Evolutionary conservation across 2,329 filamentous ascomycete genomes (phyloP).

Genomic region (Mycocentrospora acerina): DNA sequence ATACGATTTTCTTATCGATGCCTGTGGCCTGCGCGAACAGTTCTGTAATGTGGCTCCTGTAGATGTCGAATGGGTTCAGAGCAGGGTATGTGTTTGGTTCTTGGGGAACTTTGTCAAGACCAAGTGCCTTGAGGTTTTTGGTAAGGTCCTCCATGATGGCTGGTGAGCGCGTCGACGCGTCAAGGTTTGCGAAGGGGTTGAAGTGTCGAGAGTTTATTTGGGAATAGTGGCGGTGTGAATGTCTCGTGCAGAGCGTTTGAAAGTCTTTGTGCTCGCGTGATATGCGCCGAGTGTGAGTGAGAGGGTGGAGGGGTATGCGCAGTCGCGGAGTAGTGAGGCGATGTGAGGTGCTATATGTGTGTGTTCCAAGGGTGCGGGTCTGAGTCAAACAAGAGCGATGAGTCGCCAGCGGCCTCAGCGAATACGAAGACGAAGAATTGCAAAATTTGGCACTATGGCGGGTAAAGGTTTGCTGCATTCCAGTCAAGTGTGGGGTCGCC

Average conservation of each 20-base stretch:
- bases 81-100: conserved; percentile 58
- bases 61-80: conserved; percentile 76
- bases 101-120: conserved; percentile 42
- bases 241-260: background rate
- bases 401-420: conserved; percentile 39
- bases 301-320: conserved; percentile 9
- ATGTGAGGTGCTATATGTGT: conserved; percentile 10
- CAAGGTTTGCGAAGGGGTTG: conserved; percentile 23
- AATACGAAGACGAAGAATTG: conserved; percentile 23
- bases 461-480: conserved; percentile 27
- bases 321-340: conserved; percentile 9
- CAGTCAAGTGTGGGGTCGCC: conserved; percentile 19
- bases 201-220: conserved; percentile 20
- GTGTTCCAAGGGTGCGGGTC: conserved; percentile 2
- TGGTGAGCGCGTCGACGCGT: conserved; percentile 23
- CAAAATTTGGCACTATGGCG: conserved; percentile 23
- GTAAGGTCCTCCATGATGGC: conserved; percentile 41
- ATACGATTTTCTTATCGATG: conserved; percentile 70
- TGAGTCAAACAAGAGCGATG: conserved; percentile 33
- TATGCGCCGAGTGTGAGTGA: conserved; percentile 6
- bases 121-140: conserved; percentile 38
- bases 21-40: conserved; percentile 69
- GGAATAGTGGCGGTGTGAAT: conserved; percentile 11
- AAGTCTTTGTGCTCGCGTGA: conserved; percentile 1
- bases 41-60: conserved; percentile 73